These are phyloP conservation scores for Solanum bulbocastanum DNA, from an alignment of 257 asterid species.

Conservation along the genomic window DNA sequence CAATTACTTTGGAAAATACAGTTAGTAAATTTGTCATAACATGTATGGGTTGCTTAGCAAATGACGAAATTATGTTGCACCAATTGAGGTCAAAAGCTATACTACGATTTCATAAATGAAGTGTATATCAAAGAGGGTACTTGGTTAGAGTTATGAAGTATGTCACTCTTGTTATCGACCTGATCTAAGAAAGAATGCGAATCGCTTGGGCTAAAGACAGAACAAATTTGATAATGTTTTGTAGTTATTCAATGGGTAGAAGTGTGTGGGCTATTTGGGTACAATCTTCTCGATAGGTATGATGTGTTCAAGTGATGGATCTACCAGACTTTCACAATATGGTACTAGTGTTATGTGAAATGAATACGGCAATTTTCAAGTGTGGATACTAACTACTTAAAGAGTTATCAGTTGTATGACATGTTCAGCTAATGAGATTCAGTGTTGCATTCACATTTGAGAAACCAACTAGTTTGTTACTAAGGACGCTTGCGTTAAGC, in stretches of 20 bases:
- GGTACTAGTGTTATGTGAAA: not conserved
- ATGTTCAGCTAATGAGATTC: not conserved
- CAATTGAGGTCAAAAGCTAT: not conserved
- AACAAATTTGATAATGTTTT: too few relatives aligned
- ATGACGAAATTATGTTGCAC: not conserved
- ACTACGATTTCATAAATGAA: not conserved
- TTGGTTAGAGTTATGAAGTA: not conserved
- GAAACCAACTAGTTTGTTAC: not conserved
- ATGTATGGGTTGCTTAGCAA: not conserved
- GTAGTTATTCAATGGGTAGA: too few relatives aligned
- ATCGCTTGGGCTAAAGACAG: not conserved
- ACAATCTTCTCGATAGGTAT: too few relatives aligned
- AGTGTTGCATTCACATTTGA: not conserved
- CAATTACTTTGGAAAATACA: not conserved
- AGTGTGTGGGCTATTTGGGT: too few relatives aligned
- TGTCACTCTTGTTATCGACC: not conserved
- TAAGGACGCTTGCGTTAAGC: not conserved
- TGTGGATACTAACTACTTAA: not conserved
- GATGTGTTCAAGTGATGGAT: not conserved
- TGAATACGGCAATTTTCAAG: not conserved
- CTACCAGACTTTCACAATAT: not conserved
- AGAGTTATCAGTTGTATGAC: not conserved
- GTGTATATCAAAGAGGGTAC: not conserved
- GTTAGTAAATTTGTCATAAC: not conserved
- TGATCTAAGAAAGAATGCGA: not conserved